Evolutionary conservation across 2,329 filamentous ascomycete genomes (phyloP).

Genomic region (Colletotrichum sojae): DNA sequence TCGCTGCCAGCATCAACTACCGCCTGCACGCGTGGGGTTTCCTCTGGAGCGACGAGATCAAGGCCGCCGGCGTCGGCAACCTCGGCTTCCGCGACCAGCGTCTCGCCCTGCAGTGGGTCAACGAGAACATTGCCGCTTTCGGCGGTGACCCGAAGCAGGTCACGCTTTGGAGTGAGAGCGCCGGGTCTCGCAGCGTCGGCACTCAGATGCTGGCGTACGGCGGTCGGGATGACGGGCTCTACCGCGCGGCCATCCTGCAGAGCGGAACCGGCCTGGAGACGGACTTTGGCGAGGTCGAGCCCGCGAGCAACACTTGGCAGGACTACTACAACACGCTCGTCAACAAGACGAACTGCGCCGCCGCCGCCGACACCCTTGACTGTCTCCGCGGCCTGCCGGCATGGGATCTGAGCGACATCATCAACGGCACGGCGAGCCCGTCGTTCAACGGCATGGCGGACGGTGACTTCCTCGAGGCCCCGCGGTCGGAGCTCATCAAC

Average conservation of each 20-base stretch:
- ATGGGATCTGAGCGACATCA: slow-evolving; percentile 48
- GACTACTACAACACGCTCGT: slow-evolving; percentile 37
- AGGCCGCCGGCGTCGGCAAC: slow-evolving; percentile 62
- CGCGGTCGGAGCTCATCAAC: slow-evolving; percentile 65
- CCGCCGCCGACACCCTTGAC: slow-evolving; percentile 44
- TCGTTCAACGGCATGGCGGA: slow-evolving; percentile 50
- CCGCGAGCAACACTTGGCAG: slow-evolving; percentile 41
- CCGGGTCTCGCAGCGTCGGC: slow-evolving; percentile 65
- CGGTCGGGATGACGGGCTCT: slow-evolving; percentile 67
- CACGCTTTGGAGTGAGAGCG: slow-evolving; percentile 68
- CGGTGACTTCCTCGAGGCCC: slow-evolving; percentile 56
- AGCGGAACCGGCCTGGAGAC: slow-evolving; percentile 60
- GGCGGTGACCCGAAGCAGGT: slow-evolving; percentile 63
- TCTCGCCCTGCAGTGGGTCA: slow-evolving; percentile 64
- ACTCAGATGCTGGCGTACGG: slow-evolving; percentile 66
- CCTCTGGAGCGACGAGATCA: slow-evolving; percentile 59
- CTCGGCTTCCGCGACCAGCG: slow-evolving; percentile 66
- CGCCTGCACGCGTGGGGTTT: slow-evolving; percentile 67
- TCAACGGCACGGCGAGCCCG: slow-evolving; percentile 47
- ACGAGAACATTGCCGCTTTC: slow-evolving; percentile 64
- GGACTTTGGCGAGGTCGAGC: slow-evolving; percentile 47
- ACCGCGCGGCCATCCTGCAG: slow-evolving; percentile 66
- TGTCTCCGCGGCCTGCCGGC: slow-evolving; percentile 52
- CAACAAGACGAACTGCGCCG: slow-evolving; percentile 41
- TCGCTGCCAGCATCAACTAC: slow-evolving; percentile 67